Conservation (phyloP, 495 filamentous ascomycete genomes). For the Daldinia vernicosa region DNA sequence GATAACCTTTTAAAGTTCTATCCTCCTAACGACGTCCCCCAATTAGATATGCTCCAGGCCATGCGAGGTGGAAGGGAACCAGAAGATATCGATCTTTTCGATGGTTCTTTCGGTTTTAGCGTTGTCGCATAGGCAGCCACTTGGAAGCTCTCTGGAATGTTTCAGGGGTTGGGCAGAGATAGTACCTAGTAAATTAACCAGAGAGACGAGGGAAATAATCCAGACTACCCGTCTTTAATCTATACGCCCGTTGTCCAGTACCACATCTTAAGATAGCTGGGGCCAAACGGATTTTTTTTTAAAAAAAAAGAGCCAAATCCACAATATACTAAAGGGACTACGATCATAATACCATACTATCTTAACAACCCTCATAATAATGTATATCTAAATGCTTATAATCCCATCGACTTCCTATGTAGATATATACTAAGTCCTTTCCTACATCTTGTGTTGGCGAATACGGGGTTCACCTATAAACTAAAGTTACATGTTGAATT, state of each 20-base stretch:
- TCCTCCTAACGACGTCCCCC: constrained; percentile 57
- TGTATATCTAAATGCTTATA: no score
- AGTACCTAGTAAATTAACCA: neutral
- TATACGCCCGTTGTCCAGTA: neutral
- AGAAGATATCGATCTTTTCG: constrained; percentile 60
- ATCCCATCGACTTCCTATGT: no score
- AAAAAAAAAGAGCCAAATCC: neutral
- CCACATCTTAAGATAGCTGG: neutral
- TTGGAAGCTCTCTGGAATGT: neutral
- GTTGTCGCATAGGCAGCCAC: constrained; percentile 53
- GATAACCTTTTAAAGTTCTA: constrained; percentile 76
- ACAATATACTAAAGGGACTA: neutral
- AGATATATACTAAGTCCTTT: no score
- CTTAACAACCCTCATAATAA: no score
- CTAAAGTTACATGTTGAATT: no score
- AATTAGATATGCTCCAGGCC: constrained; percentile 57
- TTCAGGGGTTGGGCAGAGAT: neutral
- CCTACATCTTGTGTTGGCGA: no score
- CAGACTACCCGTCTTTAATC: neutral
- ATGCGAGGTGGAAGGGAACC: constrained; percentile 58
- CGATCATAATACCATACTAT: neutral
- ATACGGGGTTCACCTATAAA: no score
- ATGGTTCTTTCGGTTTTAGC: constrained; percentile 67
- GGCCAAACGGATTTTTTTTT: neutral
- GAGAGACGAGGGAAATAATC: neutral